These are phyloP conservation scores for Aspergillus eucalypticola DNA, from an alignment of 2,329 filamentous ascomycete species.

Conservation along the genomic window DNA sequence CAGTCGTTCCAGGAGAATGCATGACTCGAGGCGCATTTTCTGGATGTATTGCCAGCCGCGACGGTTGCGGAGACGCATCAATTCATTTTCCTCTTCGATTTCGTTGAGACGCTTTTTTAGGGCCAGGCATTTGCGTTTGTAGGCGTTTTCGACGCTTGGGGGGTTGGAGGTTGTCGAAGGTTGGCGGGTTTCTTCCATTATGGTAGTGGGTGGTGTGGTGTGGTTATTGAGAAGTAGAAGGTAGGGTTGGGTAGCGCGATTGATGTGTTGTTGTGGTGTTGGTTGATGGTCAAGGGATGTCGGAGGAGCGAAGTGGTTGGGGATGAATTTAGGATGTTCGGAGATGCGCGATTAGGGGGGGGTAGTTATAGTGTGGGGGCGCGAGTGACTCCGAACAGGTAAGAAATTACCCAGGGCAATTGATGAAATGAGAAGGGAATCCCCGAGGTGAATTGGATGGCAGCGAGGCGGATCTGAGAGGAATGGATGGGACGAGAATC, in stretches of 20 bases:
- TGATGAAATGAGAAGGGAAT: not conserved
- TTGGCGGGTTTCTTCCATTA: constrained; percentile 33
- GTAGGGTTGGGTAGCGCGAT: not conserved
- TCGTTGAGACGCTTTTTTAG: constrained; percentile 88
- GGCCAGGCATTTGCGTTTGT: constrained; percentile 94
- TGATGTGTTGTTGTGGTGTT: not conserved
- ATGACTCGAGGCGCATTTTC: constrained; percentile 73
- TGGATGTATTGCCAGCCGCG: constrained; percentile 83
- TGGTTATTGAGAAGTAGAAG: not conserved
- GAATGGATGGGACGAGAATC: not conserved
- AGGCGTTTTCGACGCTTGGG: constrained; percentile 91
- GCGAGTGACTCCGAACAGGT: not conserved
- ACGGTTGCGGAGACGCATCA: constrained; percentile 73
- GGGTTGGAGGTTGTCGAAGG: constrained; percentile 54
- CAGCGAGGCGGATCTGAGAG: not conserved
- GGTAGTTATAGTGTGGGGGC: not conserved
- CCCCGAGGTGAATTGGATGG: not conserved
- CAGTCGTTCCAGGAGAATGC: constrained; percentile 45
- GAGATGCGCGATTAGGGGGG: not conserved
- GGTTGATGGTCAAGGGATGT: not conserved
- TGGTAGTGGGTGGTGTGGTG: not conserved
- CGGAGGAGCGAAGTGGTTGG: not conserved
- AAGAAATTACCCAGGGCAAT: not conserved
- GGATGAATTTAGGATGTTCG: not conserved
- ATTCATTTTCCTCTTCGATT: constrained; percentile 88